Percentiles rank a stretch among this genome's conserved stretches.
These are phyloP conservation scores for Baorangia bicolor DNA, from an alignment of 768 basidiomycete genomes.

Conservation along the genomic window DNA sequence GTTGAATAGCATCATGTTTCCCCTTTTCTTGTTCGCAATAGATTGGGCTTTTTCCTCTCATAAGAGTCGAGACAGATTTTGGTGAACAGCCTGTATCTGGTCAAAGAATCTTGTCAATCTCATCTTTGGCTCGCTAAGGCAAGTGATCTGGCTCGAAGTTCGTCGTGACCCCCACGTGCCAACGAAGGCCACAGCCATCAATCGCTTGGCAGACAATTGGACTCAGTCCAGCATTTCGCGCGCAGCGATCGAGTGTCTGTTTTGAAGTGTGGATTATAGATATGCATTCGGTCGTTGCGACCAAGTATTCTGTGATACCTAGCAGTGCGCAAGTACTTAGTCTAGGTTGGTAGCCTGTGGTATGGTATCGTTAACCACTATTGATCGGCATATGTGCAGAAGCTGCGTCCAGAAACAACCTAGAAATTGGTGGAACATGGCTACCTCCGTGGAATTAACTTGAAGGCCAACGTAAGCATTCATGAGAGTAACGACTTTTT, in stretches of 20 bases:
- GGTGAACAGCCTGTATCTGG: not conserved
- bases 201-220: not conserved
- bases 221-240: not conserved
- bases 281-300: not conserved
- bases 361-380: not conserved
- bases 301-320: not conserved
- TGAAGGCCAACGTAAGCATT: not conserved
- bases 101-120: constrained; percentile 4
- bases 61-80: not conserved
- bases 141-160: not conserved
- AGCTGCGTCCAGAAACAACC: not conserved
- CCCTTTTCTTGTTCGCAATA: constrained; percentile 1
- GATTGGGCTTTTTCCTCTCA: not conserved
- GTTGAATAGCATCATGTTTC: not conserved
- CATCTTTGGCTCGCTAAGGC: not conserved
- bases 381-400: not conserved
- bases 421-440: not conserved
- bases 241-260: not conserved
- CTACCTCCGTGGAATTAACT: not conserved
- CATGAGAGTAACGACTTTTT: not conserved
- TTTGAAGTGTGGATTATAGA: not conserved
- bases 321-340: not conserved
- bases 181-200: not conserved
- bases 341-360: not conserved
- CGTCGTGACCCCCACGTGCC: constrained; percentile 8